Conservation (phyloP, 2,329 filamentous ascomycete genomes). For the Cordyceps farinosa region DNA sequence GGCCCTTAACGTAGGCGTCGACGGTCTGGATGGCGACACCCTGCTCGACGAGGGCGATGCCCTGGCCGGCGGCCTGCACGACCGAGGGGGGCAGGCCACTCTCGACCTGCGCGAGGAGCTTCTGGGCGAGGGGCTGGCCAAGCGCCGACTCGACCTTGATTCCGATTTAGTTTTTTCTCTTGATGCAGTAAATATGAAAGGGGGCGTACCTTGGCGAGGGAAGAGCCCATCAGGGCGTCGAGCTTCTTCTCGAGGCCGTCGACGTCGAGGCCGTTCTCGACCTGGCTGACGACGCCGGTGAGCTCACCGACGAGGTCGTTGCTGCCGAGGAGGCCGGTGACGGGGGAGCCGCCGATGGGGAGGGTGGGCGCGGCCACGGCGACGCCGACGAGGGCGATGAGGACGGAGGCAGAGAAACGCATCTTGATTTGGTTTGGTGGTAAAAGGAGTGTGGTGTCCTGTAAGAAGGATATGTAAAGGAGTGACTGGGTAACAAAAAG, state of each 20-base stretch:
- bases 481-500: slow-evolving; percentile 16
- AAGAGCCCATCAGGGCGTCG: slow-evolving; percentile 20
- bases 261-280: slow-evolving; percentile 20
- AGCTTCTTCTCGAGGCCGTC: slow-evolving; percentile 23
- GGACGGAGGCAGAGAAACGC: slow-evolving; percentile 23
- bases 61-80: slow-evolving; percentile 25
- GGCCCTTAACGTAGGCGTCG: slow-evolving; percentile 23
- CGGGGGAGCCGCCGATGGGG: neutral
- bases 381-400: slow-evolving; percentile 21
- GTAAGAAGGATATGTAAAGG: slow-evolving; percentile 15
- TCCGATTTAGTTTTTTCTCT: neutral
- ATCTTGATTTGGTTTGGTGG: slow-evolving; percentile 18
- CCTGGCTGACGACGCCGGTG: slow-evolving; percentile 19
- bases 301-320: slow-evolving; percentile 18
- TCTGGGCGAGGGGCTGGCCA: slow-evolving; percentile 22
- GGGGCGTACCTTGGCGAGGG: slow-evolving; percentile 20
- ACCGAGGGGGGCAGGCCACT: slow-evolving; percentile 18
- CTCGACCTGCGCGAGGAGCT: slow-evolving; percentile 23
- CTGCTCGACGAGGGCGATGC: slow-evolving; percentile 23
- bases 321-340: slow-evolving; percentile 16
- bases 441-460: slow-evolving; percentile 17
- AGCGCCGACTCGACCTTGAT: slow-evolving; percentile 22
- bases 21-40: slow-evolving; percentile 23
- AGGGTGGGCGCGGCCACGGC: slow-evolving; percentile 18
- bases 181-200: too few relatives aligned